Percentiles rank a stretch among this genome's conserved stretches.
Conservation (phyloP, 148 eudicot genomes). For the Talinum fruticosum region DNA sequence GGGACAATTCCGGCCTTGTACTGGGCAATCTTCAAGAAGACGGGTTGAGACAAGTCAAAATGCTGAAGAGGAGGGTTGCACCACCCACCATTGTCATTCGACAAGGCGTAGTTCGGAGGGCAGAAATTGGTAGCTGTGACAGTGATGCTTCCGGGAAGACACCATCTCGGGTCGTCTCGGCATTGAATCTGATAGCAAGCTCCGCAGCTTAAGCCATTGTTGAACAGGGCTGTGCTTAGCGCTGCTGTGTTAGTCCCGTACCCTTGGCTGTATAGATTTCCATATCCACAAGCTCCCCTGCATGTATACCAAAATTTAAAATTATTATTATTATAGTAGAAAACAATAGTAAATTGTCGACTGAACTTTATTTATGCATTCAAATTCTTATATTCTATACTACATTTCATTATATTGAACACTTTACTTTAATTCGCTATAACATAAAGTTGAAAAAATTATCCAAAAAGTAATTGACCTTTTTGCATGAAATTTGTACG, state of each 20-base stretch:
- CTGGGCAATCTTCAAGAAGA: slow-evolving; percentile 1
- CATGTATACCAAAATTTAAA: no score
- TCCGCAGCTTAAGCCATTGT: not conserved
- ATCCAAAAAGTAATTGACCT: no score
- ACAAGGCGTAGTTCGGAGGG: not conserved
- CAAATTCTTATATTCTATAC: no score
- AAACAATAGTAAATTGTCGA: no score
- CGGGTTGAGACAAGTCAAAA: not conserved
- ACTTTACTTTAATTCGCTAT: no score
- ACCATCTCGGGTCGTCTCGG: not conserved
- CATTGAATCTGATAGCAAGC: not conserved
- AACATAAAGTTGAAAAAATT: no score
- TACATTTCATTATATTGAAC: no score
- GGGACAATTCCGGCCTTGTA: not conserved
- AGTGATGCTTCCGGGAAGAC: not conserved
- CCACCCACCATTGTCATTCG: slow-evolving; percentile 2
- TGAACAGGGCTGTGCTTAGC: not conserved
- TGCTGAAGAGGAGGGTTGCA: slow-evolving; percentile 7
- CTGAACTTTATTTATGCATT: no score
- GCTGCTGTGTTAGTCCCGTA: slow-evolving; percentile 8
- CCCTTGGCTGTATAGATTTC: slow-evolving; percentile 4
- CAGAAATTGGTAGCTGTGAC: slow-evolving; percentile 1
- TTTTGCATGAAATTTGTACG: no score
- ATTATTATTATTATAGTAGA: no score
- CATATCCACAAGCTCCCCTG: slow-evolving; percentile 5